A percentile compares a stretch with the other conserved stretches of the same genome.
phyloP scores from a whole-genome alignment of 345 rosid genomes.

The Iberis pinnata region DNA sequence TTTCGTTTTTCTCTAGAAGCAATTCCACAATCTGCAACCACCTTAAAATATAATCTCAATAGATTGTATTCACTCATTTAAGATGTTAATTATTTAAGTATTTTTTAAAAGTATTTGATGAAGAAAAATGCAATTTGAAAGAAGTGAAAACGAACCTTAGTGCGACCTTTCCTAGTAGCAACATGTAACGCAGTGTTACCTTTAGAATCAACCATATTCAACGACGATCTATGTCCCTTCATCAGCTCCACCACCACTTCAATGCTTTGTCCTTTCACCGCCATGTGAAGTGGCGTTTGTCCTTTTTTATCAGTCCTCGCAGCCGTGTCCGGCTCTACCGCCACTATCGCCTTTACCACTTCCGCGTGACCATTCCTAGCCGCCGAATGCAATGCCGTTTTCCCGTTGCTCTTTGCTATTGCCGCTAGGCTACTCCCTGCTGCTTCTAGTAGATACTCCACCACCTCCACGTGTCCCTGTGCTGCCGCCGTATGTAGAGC shows the following conservation, averaged over 20 bases:
- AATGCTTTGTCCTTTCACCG: constrained; percentile 67
- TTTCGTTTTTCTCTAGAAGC: constrained; percentile 46
- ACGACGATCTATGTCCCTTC: constrained; percentile 43
- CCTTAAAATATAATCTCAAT: not conserved
- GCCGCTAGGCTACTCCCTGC: constrained; percentile 70
- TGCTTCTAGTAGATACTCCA: constrained; percentile 52
- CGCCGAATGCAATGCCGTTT: constrained; percentile 85
- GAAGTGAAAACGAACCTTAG: constrained; percentile 36
- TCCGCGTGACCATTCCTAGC: constrained; percentile 79
- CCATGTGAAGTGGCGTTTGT: constrained; percentile 95
- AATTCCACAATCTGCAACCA: constrained; percentile 56
- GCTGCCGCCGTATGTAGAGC: constrained; percentile 86
- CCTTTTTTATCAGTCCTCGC: constrained; percentile 78
- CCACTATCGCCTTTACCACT: constrained; percentile 62
- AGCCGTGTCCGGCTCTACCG: constrained; percentile 51
- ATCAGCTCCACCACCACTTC: constrained; percentile 64
- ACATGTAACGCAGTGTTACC: constrained; percentile 80
- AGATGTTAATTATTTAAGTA: no score
- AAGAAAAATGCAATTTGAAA: no score
- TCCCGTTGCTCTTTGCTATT: constrained; percentile 82
- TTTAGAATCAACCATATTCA: constrained; percentile 66
- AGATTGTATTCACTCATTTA: no score
- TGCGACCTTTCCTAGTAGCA: constrained; percentile 75
- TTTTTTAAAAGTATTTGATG: no score
- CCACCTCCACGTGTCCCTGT: constrained; percentile 75